Conservation (phyloP, 2,329 filamentous ascomycete species). For the Xylaria arbuscula region DNA sequence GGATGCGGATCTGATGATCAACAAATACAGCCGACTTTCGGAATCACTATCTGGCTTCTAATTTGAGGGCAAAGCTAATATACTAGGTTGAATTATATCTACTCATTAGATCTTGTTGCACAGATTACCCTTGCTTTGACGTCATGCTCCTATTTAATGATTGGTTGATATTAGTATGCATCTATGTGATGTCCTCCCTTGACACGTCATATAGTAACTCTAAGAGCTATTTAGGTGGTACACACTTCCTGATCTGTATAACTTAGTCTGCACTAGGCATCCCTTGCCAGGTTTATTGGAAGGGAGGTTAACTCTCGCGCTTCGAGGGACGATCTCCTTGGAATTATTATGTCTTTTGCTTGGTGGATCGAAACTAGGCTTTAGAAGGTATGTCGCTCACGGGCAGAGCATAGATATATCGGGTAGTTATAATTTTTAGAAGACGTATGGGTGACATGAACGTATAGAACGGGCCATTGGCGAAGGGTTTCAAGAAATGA, state of each 20-base stretch:
- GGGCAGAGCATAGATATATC: no score
- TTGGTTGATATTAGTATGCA: not conserved
- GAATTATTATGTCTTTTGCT: no score
- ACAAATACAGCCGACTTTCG: not conserved
- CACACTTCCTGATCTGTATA: not conserved
- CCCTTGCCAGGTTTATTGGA: not conserved
- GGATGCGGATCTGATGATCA: not conserved
- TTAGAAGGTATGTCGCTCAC: no score
- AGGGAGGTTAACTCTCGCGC: not conserved
- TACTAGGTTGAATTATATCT: not conserved
- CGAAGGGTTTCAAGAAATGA: no score
- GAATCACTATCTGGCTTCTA: not conserved
- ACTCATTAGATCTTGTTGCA: not conserved
- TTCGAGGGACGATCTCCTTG: no score
- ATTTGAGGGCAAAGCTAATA: not conserved
- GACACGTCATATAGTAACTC: not conserved
- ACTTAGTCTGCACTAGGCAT: not conserved
- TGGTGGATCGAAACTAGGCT: no score
- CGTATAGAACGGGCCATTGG: no score
- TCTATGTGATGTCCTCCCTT: not conserved
- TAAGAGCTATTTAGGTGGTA: not conserved
- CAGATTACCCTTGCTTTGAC: not conserved
- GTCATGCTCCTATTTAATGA: not conserved
- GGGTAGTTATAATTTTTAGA: no score
- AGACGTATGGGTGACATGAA: no score